A percentile compares a stretch with the other conserved stretches of the same genome.
Evolutionary conservation across 495 filamentous ascomycete genomes (phyloP).

Genomic region (Tetracladium marchalianum): DNA sequence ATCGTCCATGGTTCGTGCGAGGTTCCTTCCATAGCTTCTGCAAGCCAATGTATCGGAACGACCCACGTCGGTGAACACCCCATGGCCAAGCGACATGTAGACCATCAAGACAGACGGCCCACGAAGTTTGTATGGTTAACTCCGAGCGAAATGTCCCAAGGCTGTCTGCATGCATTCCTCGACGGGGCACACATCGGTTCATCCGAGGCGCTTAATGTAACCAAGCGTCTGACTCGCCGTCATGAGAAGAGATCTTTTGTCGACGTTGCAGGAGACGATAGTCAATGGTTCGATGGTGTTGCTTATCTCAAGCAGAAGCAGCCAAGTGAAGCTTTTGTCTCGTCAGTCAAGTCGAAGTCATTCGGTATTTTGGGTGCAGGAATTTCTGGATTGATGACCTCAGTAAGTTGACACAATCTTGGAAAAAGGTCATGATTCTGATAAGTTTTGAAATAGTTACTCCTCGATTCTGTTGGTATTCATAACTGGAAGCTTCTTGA

Average conservation of each 20-base stretch:
- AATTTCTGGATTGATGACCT: slow-evolving; percentile 56
- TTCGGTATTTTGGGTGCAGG: slow-evolving; percentile 59
- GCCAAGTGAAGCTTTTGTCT: slow-evolving; percentile 38
- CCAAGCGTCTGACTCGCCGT: slow-evolving; percentile 3
- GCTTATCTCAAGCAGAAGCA: slow-evolving; percentile 47
- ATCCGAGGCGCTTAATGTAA: slow-evolving; percentile 34
- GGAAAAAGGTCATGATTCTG: too few species aligned
- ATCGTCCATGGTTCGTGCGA: too few species aligned
- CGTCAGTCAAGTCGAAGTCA: slow-evolving; percentile 42
- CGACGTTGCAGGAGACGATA: slow-evolving; percentile 33
- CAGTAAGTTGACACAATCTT: neutral
- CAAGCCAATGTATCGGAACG: neutral
- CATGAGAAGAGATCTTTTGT: neutral
- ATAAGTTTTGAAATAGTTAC: slow-evolving; percentile 16
- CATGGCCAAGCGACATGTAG: neutral
- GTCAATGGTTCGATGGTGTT: slow-evolving; percentile 66
- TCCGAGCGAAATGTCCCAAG: slow-evolving; percentile 28
- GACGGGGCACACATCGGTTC: slow-evolving; percentile 10
- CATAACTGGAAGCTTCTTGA: slow-evolving; percentile 31
- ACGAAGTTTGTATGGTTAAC: slow-evolving; percentile 38
- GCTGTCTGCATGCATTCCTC: slow-evolving; percentile 41
- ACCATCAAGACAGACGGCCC: neutral
- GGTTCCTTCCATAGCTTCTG: neutral
- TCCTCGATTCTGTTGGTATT: slow-evolving; percentile 28
- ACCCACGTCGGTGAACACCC: neutral